Percentiles rank a stretch among this genome's conserved stretches.
phyloP scores from a whole-genome alignment of 768 basidiomycete species.

The Mycena sanguinolenta region DNA sequence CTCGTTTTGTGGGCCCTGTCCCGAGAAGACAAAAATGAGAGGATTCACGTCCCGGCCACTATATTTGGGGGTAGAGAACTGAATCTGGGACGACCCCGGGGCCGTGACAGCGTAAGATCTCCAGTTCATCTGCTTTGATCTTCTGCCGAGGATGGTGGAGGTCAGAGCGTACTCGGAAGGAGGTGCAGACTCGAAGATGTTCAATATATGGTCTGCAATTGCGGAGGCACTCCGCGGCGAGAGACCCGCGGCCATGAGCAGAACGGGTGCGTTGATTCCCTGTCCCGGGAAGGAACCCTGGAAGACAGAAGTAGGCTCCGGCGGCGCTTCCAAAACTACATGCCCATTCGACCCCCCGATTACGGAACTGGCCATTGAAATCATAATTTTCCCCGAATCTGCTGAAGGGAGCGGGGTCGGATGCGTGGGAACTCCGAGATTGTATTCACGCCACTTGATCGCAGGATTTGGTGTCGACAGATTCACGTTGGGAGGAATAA shows the following conservation, averaged over 20 bases:
- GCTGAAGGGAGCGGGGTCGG: conserved; percentile 43
- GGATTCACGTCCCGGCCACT: conserved; percentile 42
- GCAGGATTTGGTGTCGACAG: conserved; percentile 50
- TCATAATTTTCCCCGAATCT: conserved; percentile 43
- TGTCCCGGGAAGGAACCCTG: too few species aligned
- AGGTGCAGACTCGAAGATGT: conserved; percentile 5
- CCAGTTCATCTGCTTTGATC: conserved; percentile 51
- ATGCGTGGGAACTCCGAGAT: conserved; percentile 50
- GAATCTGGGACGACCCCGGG: not conserved
- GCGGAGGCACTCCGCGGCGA: conserved; percentile 48
- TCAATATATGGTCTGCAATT: conserved; percentile 20
- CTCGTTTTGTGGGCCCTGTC: conserved; percentile 56
- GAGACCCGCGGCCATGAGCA: conserved; percentile 51
- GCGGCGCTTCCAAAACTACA: conserved; percentile 53
- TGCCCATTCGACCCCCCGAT: conserved; percentile 62
- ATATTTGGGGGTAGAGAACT: conserved; percentile 47
- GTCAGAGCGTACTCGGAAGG: not conserved
- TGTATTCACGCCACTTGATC: conserved; percentile 55
- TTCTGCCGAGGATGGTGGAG: conserved; percentile 41
- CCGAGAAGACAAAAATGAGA: conserved; percentile 55
- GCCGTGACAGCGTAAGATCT: conserved; percentile 44
- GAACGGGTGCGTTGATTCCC: conserved; percentile 28
- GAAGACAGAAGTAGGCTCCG: conserved; percentile 18
- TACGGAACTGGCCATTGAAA: conserved; percentile 58
- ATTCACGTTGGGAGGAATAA: conserved; percentile 58